These are phyloP conservation scores for Ophiocordyceps camponoti-leonardi DNA, from an alignment of 2,329 filamentous ascomycete genomes.

Conservation along the genomic window DNA sequence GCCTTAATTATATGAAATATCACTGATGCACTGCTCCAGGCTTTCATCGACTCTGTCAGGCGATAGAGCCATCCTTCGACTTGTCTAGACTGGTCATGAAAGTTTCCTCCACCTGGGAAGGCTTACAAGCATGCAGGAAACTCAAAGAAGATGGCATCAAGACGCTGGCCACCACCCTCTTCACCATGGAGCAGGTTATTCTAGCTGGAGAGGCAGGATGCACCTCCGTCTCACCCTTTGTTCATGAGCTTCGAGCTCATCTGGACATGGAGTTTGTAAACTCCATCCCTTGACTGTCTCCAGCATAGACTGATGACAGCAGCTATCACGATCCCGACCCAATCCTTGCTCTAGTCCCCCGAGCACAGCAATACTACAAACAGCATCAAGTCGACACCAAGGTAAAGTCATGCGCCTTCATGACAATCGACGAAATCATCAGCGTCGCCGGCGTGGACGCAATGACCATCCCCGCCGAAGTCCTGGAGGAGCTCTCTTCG, in stretches of 20 bases:
- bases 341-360: neutral
- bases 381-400: neutral
- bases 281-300: neutral
- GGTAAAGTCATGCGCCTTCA: neutral
- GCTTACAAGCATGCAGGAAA: neutral
- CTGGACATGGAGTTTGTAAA: neutral
- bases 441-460: neutral
- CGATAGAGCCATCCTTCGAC: neutral
- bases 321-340: neutral
- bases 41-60: neutral
- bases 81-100: neutral
- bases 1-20: neutral
- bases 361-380: neutral
- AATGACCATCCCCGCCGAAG: neutral
- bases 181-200: neutral
- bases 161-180: neutral
- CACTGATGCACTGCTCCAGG: neutral
- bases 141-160: neutral
- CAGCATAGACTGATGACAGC: neutral
- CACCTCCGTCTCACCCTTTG: neutral
- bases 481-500: neutral
- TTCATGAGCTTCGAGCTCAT: constrained; percentile 1
- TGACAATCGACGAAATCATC: neutral
- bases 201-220: neutral
- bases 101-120: neutral